phyloP scores from a whole-genome alignment of 352 stramenopile genomes.

The Globisporangium polare region DNA sequence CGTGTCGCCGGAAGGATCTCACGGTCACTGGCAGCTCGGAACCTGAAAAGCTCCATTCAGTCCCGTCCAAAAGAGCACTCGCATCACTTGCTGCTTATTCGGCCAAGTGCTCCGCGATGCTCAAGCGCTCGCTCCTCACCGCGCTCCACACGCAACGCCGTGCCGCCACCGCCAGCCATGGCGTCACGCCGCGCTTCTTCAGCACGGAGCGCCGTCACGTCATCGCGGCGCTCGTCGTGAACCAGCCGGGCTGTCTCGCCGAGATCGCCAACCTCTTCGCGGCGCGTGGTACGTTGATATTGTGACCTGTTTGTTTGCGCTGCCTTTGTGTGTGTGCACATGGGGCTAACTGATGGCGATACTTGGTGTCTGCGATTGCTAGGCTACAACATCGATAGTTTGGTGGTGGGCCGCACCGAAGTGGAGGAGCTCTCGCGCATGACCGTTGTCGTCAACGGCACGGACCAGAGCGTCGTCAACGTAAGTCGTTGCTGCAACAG shows the following conservation, averaged over 20 bases:
- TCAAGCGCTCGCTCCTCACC: slow-evolving; percentile 17
- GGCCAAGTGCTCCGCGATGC: slow-evolving; percentile 11
- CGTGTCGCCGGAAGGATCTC: slow-evolving; percentile 13
- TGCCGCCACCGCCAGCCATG: slow-evolving; percentile 8
- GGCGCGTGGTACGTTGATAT: slow-evolving; percentile 45
- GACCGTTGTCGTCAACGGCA: slow-evolving; percentile 83
- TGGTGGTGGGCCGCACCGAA: slow-evolving; percentile 83
- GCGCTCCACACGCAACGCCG: slow-evolving; percentile 13
- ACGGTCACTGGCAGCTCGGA: slow-evolving; percentile 4
- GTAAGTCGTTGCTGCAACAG: slow-evolving; percentile 19
- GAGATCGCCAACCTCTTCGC: slow-evolving; percentile 87
- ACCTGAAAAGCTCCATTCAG: neutral
- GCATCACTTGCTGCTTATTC: slow-evolving; percentile 2
- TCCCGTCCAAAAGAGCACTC: neutral
- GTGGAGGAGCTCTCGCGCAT: slow-evolving; percentile 84
- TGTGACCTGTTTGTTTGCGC: neutral
- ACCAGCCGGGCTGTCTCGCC: slow-evolving; percentile 79
- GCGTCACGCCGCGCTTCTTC: slow-evolving; percentile 28
- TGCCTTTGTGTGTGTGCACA: neutral
- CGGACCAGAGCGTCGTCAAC: slow-evolving; percentile 74
- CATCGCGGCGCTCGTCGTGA: slow-evolving; percentile 81
- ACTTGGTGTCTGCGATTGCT: slow-evolving; percentile 4
- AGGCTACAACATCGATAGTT: slow-evolving; percentile 86
- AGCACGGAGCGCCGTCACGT: slow-evolving; percentile 68
- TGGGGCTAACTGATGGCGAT: neutral